Base-by-base conservation (phyloP, 148 eudicot species). In the Persicaria maculosa region DNA sequence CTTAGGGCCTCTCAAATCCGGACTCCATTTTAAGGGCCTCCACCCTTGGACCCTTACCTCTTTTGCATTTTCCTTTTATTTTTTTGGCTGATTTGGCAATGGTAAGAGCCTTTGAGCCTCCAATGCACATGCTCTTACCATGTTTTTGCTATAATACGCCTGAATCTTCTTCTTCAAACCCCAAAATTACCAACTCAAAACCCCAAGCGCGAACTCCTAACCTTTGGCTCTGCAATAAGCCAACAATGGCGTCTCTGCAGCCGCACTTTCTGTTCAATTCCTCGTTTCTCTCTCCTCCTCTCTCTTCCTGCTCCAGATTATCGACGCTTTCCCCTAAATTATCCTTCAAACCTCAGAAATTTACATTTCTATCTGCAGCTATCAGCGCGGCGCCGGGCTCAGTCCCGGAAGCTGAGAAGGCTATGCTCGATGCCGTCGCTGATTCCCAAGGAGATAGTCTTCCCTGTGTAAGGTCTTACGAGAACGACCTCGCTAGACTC, bases 401-500 rank as follows among this genome's bases (percentile, higher is more conserved):
- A 10, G 40, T 71, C 40, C 78, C 76, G 19, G 54, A 67, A 59
- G 59, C 85, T 43, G 80, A 89, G 75, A 77, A 83, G 68, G 80
- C 88, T 68, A 54, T 90, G 48, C 87, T 90, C 31, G 83, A 85
- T 19, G 86, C 92, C 4, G 83, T 90, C 11, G 85, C 84, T 12
- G 78, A 77, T 2, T 75, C 83, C 9, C 85, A 82, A 44, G 87
- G 83, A 2, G 69, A 40, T 17, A 10, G 54, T 53, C 84, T 90
- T 45, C 97, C 99, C 1, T 82, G 83, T 14, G 85, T 90, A 20
- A 86, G 99, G 75, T 79, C 93, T 2, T 96, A 85, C 79, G 99
- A 96, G 79, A 92, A 92, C 72, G 91, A 92, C 75, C 54, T 84
- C 59, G 87, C 91, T 55, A 80, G 93, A 59, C 84, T 96, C 1